Evolutionary conservation across 208 protist species (phyloP).

Genomic region (Acanthamoeba royreba): DNA sequence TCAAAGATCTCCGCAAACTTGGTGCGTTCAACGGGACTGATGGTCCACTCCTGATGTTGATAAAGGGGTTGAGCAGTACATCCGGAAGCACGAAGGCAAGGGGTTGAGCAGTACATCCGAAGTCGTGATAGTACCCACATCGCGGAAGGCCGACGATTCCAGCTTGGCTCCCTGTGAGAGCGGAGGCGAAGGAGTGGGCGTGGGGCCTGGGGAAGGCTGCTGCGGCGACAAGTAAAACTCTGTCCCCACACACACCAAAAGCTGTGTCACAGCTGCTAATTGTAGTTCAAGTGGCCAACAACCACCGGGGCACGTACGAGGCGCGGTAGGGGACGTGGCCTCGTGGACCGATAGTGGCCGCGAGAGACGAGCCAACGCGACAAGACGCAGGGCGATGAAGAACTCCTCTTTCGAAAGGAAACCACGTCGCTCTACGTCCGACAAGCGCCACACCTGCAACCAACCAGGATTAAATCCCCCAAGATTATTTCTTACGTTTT

Average conservation of each 20-base stretch:
- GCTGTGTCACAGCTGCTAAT: too few relatives aligned
- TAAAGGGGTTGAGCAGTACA: too few relatives aligned
- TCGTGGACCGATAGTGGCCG: constrained; percentile 2
- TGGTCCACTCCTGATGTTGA: constrained; percentile 32
- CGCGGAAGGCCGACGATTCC: neutral
- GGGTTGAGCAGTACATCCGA: neutral
- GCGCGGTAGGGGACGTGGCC: neutral
- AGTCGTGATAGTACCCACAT: too few relatives aligned
- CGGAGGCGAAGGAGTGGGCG: neutral
- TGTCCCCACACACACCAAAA: too few relatives aligned
- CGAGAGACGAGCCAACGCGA: neutral
- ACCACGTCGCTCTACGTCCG: neutral
- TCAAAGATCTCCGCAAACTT: constrained; percentile 39
- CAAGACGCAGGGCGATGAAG: constrained; percentile 36
- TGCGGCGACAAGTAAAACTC: neutral
- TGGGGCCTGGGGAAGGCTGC: neutral
- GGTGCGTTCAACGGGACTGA: neutral
- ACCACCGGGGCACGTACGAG: too few relatives aligned
- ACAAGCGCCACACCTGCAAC: neutral
- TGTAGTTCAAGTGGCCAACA: too few relatives aligned
- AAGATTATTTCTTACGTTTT: too few relatives aligned
- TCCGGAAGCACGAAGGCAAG: neutral
- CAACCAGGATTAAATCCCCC: too few relatives aligned
- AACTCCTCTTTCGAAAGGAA: neutral
- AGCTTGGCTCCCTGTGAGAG: neutral